These are phyloP conservation scores for Nicotiana knightiana DNA, from an alignment of 257 asterid species.

Conservation along the genomic window DNA sequence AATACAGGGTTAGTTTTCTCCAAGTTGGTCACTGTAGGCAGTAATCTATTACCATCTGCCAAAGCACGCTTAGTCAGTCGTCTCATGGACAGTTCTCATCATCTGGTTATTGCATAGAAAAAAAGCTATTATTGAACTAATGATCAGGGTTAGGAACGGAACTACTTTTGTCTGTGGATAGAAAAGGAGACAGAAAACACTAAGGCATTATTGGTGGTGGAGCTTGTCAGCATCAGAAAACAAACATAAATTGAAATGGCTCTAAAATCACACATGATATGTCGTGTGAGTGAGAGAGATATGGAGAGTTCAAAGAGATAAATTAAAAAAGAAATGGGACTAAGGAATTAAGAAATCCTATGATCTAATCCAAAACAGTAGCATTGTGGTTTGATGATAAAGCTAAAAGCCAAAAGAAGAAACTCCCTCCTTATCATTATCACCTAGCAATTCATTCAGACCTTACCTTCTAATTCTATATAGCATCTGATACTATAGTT, in stretches of 20 bases:
- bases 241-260: conserved; percentile 16
- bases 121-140: too few species aligned
- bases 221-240: conserved; percentile 18
- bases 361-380: conserved; percentile 4
- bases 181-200: conserved; percentile 3
- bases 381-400: neutral
- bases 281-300: conserved; percentile 12
- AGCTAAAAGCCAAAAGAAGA: neutral
- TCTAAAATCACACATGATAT: conserved; percentile 26
- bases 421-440: neutral
- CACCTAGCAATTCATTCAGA: neutral
- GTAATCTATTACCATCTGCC: too few species aligned
- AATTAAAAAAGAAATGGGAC: neutral
- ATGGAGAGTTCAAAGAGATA: neutral
- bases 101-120: too few species aligned
- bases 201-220: conserved; percentile 12
- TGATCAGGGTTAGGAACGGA: neutral
- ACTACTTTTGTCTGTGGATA: neutral
- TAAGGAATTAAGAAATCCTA: neutral
- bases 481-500: neutral
- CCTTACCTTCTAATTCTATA: neutral
- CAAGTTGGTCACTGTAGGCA: too few species aligned
- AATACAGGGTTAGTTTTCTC: too few species aligned
- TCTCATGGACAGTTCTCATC: too few species aligned
- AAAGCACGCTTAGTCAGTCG: too few species aligned